Evolutionary conservation across 345 rosid species (phyloP).

Genomic region (Heritiera littoralis): DNA sequence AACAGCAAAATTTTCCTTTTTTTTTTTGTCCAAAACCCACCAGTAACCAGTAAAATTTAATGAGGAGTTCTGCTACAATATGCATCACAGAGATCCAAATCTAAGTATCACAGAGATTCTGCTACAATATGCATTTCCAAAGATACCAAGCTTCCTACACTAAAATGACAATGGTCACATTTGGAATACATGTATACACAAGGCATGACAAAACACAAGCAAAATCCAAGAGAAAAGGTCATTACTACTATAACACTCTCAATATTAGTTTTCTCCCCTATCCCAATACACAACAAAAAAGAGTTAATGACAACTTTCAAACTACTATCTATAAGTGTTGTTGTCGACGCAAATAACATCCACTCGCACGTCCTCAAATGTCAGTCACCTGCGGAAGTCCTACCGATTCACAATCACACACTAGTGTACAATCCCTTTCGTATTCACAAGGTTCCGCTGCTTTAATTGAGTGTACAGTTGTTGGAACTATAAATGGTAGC

Average conservation of each 20-base stretch:
- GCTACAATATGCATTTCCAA: constrained; percentile 23
- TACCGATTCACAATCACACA: constrained; percentile 34
- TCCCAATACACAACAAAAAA: constrained; percentile 15
- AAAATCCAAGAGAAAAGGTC: constrained; percentile 27
- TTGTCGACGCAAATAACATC: constrained; percentile 23
- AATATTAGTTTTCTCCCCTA: constrained; percentile 21
- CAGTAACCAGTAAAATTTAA: no score
- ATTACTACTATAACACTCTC: constrained; percentile 22
- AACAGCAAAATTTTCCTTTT: no score
- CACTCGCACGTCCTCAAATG: constrained; percentile 22
- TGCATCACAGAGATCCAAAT: background rate
- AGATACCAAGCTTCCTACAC: constrained; percentile 18
- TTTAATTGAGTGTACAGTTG: constrained; percentile 24
- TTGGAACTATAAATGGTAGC: constrained; percentile 12
- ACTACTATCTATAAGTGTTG: constrained; percentile 22
- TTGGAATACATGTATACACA: constrained; percentile 29
- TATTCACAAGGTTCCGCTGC: constrained; percentile 46
- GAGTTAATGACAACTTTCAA: constrained; percentile 23
- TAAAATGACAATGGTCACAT: constrained; percentile 21
- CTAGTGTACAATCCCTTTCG: constrained; percentile 39
- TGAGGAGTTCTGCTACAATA: no score
- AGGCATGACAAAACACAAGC: constrained; percentile 10
- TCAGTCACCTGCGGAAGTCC: constrained; percentile 31
- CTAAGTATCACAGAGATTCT: background rate
- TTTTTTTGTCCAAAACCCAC: no score